Evolutionary conservation across 805 yeast species (phyloP), one percentile per base, ranked within the genome.

Genomic region (Suhomyces vadensis): DNA sequence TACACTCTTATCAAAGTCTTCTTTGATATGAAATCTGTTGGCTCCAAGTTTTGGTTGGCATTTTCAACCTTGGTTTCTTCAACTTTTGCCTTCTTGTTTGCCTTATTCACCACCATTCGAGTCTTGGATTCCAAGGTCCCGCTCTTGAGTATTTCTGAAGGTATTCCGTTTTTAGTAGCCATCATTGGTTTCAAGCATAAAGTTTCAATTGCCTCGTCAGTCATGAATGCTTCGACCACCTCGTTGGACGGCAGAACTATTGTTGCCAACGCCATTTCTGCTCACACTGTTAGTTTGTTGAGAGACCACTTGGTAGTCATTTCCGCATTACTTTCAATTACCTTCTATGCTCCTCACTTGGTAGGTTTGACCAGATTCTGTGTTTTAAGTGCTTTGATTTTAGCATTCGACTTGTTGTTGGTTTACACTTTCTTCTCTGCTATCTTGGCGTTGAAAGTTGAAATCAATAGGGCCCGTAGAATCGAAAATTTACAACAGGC

Each of bases 151-250:
- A 73, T 92, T 52, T 79, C 90, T 45, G 97, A 92, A 68, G 97
- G 97, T 25, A 68, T 92, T 37, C 99, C 99, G 17, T 92, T 92
- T 65, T 77, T 92, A 58, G 95, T 92, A 17, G 89, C 95, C 16
- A 83, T 89, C 4, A 81, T 92, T 58, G 99, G 98, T 1, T 92
- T 92, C 67, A 90, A 88, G 61, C 86, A 87, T 62, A 89, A 91
- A 57, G 78, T 88, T 14, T 73, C 80, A 9, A 75, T 90, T 50
- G 85, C 97, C 1, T 68, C 77, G 16, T 77, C 79, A 37, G 82
- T 84, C 19, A 57, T 79, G 54, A 60, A 64, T 33, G 60, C 57
- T 44, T 56, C 65, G 43, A 54, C 67, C 37, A 51, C 67, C 5
- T 46, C 52, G 47, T 39, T 60, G 6, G 79, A 78, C 29, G 78